phyloP scores from a whole-genome alignment of 768 basidiomycete genomes.

The Termitomyces sp. region DNA sequence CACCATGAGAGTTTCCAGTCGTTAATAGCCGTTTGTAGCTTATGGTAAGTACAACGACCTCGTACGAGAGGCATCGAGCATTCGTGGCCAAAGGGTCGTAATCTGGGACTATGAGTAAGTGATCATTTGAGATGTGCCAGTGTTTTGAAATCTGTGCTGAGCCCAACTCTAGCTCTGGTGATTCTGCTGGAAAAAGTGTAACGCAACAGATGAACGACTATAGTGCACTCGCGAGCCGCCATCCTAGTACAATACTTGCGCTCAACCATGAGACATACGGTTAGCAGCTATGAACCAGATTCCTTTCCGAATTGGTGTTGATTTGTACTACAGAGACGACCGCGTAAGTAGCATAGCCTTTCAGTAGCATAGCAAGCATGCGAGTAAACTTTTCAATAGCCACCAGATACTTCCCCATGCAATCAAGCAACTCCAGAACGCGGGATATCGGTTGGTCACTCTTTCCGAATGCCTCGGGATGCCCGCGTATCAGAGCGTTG shows the following conservation, averaged over 20 bases:
- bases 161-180: conserved; percentile 25
- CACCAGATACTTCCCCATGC: conserved; percentile 32
- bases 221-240: conserved; percentile 18
- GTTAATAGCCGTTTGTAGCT: conserved; percentile 2
- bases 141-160: background rate
- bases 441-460: conserved; percentile 38
- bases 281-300: conserved; percentile 9
- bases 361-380: background rate
- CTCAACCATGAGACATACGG: conserved; percentile 34
- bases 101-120: conserved; percentile 33
- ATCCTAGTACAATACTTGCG: conserved; percentile 30
- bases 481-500: conserved; percentile 29
- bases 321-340: conserved; percentile 12
- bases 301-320: background rate
- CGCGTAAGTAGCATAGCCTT: conserved; percentile 13
- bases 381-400: conserved; percentile 8
- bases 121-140: too few relatives aligned
- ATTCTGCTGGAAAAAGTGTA: conserved; percentile 26
- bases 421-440: conserved; percentile 27
- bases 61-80: conserved; percentile 12
- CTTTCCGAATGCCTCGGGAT: conserved; percentile 36
- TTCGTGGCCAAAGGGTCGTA: conserved; percentile 18
- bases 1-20: background rate
- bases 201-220: conserved; percentile 24
- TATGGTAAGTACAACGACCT: conserved; percentile 20